phyloP scores from a whole-genome alignment of 192 early-diverging fungal genomes.

The Backusella tarrabulga region DNA sequence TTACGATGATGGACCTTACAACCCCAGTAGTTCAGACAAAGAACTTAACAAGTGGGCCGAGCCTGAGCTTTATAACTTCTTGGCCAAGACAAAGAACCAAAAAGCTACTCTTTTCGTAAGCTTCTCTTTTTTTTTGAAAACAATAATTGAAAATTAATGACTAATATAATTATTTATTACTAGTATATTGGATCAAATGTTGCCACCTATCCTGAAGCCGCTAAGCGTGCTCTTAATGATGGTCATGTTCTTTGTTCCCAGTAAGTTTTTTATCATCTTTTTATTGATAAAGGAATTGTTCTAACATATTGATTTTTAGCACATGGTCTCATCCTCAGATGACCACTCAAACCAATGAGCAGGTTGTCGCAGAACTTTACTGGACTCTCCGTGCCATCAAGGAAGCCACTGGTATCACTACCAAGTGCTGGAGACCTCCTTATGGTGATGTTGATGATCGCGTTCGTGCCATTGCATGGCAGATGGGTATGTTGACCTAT shows the following conservation, averaged over 20 bases:
- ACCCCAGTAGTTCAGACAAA: background rate
- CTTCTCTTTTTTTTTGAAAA: background rate
- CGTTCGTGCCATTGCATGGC: constrained; percentile 35
- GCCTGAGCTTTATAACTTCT: constrained; percentile 27
- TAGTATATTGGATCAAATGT: constrained; percentile 49
- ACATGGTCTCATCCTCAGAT: constrained; percentile 55
- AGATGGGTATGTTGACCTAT: constrained; percentile 21
- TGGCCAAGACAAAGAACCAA: constrained; percentile 22
- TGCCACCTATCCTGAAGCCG: constrained; percentile 32
- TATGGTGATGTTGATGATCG: constrained; percentile 49
- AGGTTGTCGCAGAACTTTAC: constrained; percentile 53
- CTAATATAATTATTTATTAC: background rate
- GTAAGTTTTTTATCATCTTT: background rate
- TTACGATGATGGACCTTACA: constrained; percentile 44
- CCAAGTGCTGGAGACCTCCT: constrained; percentile 47
- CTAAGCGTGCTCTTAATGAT: constrained; percentile 33
- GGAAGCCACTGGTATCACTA: constrained; percentile 38
- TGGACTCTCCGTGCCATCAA: constrained; percentile 40
- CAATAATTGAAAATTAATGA: constrained; percentile 17
- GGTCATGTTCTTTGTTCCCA: constrained; percentile 57
- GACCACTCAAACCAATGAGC: constrained; percentile 40
- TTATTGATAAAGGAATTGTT: background rate
- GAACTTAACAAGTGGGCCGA: constrained; percentile 12
- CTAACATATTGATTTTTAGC: background rate
- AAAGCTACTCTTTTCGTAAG: constrained; percentile 20